phyloP scores from a whole-genome alignment of 2,329 filamentous ascomycete species.

The Monosporascus sp. region DNA sequence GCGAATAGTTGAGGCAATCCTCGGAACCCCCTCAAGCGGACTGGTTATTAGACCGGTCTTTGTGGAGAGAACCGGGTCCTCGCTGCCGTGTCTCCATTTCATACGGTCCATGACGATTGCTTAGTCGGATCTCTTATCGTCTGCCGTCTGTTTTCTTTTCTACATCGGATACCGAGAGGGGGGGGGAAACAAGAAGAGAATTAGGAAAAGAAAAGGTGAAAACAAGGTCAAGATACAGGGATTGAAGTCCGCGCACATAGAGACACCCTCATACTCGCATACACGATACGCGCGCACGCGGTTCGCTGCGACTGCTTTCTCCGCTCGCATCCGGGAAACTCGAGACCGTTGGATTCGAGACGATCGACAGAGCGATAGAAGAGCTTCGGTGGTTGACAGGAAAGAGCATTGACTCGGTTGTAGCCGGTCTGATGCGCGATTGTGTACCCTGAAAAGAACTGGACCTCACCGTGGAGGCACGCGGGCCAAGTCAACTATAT shows the following conservation, averaged over 20 bases:
- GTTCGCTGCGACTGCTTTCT: no score
- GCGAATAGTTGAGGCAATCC: background rate
- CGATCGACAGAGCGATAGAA: background rate
- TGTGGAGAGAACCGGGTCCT: constrained; percentile 7
- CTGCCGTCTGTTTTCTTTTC: no score
- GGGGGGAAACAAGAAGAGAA: no score
- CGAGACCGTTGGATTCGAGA: no score
- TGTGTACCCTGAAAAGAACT: constrained; percentile 6
- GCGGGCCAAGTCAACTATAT: constrained; percentile 37
- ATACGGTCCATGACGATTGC: background rate
- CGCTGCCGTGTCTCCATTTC: constrained; percentile 1
- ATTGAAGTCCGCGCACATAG: no score
- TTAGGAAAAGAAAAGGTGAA: no score
- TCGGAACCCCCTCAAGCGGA: constrained; percentile 5
- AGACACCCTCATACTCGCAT: no score
- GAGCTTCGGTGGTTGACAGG: background rate
- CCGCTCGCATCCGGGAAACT: no score
- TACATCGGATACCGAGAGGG: no score
- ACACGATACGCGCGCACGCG: no score
- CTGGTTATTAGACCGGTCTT: constrained; percentile 29
- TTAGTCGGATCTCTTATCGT: no score
- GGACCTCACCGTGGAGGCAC: constrained; percentile 11
- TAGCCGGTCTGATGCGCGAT: constrained; percentile 11
- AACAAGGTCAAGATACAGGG: no score
- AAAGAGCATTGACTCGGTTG: background rate